Evolutionary conservation across 176 grass and related monocot genomes (phyloP).

Genomic region (Rhynchospora pubera): DNA sequence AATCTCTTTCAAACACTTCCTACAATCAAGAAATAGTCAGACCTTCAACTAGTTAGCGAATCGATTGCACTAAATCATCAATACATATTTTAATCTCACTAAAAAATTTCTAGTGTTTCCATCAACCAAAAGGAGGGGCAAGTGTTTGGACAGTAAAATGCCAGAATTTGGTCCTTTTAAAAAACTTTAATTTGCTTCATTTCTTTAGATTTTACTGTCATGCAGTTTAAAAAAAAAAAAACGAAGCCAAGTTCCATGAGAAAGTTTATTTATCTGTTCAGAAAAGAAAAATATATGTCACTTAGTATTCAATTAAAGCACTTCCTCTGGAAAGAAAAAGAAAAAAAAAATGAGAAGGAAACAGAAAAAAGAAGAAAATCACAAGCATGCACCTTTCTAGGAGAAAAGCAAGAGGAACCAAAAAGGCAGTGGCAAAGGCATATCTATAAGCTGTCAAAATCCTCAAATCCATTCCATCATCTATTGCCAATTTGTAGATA

Average conservation of each 20-base stretch:
- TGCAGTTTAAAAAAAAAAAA: not conserved
- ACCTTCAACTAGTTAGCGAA: not conserved
- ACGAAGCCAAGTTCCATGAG: too few species aligned
- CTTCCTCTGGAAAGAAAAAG: not conserved
- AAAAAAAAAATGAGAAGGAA: not conserved
- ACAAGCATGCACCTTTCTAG: conserved; percentile 47
- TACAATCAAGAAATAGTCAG: conserved; percentile 23
- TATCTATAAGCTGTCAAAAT: conserved; percentile 67
- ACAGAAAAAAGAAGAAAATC: not conserved
- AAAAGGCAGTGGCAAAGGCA: conserved; percentile 66
- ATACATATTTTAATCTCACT: not conserved
- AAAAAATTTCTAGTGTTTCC: not conserved
- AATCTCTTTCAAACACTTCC: conserved; percentile 50
- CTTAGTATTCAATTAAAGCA: not conserved
- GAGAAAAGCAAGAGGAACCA: conserved; percentile 56
- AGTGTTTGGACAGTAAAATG: not conserved
- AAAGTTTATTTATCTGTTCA: not conserved
- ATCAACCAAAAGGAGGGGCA: not conserved
- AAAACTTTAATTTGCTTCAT: not conserved
- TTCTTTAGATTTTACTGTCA: not conserved
- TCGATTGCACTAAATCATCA: not conserved
- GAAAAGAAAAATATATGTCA: not conserved
- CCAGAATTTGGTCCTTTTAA: not conserved
- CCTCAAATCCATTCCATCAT: conserved; percentile 86
- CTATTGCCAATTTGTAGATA: conserved; percentile 82